Conservation (phyloP, 2,329 filamentous ascomycete genomes). For the Cadophora luteo-olivacea region DNA sequence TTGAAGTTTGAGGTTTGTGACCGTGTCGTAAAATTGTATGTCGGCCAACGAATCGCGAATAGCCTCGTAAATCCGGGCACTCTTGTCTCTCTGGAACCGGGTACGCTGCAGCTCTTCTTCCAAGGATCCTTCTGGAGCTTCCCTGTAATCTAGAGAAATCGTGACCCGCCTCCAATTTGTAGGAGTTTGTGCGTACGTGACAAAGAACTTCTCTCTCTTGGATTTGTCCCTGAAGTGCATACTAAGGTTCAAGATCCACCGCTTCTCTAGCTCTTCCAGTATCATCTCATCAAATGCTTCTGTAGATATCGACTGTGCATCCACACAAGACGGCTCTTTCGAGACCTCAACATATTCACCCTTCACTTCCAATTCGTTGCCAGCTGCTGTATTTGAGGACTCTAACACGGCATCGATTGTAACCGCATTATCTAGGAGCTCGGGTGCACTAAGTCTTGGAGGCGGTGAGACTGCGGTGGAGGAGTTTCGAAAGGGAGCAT, state of each 20-base stretch:
- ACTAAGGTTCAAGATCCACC: conserved; percentile 96
- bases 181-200: conserved; percentile 86
- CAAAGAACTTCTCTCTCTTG: conserved; percentile 95
- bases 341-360: conserved; percentile 41
- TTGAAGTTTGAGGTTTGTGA: conserved; percentile 93
- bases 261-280: conserved; percentile 81
- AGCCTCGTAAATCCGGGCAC: conserved; percentile 88
- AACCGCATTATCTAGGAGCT: conserved; percentile 38
- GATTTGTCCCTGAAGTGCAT: conserved; percentile 98
- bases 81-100: conserved; percentile 90
- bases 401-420: conserved; percentile 35
- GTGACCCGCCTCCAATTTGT: conserved; percentile 87
- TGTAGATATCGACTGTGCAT: conserved; percentile 42
- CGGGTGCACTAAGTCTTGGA: conserved; percentile 42
- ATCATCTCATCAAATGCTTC: conserved; percentile 65
- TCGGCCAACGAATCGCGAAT: conserved; percentile 91
- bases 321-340: conserved; percentile 36
- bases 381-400: conserved; percentile 25
- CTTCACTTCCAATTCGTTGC: conserved; percentile 34
- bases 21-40: conserved; percentile 94
- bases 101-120: conserved; percentile 82
- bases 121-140: conserved; percentile 79
- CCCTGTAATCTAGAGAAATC: conserved; percentile 90
- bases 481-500: conserved; percentile 35
- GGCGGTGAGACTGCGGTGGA: conserved; percentile 32